Conservation (phyloP, 306 rosid species). For the Sesbania bispinosa region DNA sequence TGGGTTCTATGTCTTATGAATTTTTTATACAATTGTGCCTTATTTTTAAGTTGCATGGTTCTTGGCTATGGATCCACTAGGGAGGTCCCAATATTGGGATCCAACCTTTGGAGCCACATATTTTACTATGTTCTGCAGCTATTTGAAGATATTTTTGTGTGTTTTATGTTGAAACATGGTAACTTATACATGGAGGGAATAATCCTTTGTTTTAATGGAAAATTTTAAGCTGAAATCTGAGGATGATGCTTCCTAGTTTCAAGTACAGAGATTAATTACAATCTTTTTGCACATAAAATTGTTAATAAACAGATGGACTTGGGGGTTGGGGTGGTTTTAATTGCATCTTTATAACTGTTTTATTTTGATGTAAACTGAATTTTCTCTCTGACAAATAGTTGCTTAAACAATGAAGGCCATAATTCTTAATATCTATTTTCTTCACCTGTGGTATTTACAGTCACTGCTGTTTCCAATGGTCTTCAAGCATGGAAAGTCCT, state of each 20-base stretch:
- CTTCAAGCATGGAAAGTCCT: slow-evolving; percentile 59
- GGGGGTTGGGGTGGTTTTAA: neutral
- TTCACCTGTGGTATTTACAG: slow-evolving; percentile 43
- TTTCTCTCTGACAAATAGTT: neutral
- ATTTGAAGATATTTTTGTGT: neutral
- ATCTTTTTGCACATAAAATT: slow-evolving; percentile 19
- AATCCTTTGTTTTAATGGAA: neutral
- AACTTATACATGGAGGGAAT: neutral
- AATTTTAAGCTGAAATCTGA: slow-evolving; percentile 4
- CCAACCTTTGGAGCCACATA: neutral
- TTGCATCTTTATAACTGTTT: slow-evolving; percentile 5
- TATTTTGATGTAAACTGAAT: neutral
- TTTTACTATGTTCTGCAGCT: neutral
- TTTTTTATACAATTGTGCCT: neutral
- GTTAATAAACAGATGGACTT: neutral
- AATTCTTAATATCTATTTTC: neutral
- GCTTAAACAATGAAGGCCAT: neutral
- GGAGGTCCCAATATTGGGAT: neutral
- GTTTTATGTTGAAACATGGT: slow-evolving; percentile 9
- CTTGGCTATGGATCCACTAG: neutral
- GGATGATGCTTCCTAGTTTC: neutral
- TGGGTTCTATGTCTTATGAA: neutral
- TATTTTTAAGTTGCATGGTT: neutral
- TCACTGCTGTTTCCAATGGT: slow-evolving; percentile 59
- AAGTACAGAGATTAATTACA: neutral